Evolutionary conservation across 352 stramenopile genomes (phyloP).

Genomic region (Phytophthora fragariaefolia): DNA sequence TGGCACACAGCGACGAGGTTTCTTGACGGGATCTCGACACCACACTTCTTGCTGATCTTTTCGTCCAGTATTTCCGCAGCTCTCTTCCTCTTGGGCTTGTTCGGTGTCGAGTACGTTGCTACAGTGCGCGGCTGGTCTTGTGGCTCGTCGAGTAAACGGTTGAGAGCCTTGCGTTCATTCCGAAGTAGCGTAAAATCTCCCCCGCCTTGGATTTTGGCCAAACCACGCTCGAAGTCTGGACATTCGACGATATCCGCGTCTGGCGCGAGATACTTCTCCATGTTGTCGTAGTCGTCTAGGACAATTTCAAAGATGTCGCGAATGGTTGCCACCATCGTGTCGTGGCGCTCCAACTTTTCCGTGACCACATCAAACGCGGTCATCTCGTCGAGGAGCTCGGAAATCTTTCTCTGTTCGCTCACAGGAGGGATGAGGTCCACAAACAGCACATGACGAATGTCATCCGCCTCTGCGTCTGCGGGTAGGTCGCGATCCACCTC

Average conservation of each 20-base stretch:
- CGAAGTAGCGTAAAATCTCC: neutral
- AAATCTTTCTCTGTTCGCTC: conserved; percentile 10
- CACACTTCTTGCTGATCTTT: too few species aligned
- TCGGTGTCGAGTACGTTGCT: too few species aligned
- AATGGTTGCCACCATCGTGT: conserved; percentile 11
- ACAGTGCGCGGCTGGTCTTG: too few species aligned
- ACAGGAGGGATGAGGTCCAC: conserved; percentile 7
- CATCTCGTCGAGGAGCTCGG: conserved; percentile 5
- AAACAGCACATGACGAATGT: conserved; percentile 3
- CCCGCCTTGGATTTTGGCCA: conserved; percentile 1
- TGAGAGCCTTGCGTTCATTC: conserved; percentile 3
- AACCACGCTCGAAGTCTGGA: neutral
- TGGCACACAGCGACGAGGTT: too few species aligned
- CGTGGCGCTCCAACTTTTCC: neutral
- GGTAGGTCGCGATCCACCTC: conserved; percentile 1
- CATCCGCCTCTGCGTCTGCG: neutral
- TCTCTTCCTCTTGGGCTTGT: too few species aligned
- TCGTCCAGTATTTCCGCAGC: too few species aligned
- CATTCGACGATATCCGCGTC: conserved; percentile 6
- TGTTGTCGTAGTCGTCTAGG: conserved; percentile 2
- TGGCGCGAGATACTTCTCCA: conserved; percentile 4
- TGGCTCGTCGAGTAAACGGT: too few species aligned
- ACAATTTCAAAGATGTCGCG: conserved; percentile 16
- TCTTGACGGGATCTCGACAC: too few species aligned
- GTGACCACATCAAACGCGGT: conserved; percentile 15